Evolutionary conservation across 202 grass and related monocot genomes (phyloP).

Genomic region (Dendrocalamus latiflorus): DNA sequence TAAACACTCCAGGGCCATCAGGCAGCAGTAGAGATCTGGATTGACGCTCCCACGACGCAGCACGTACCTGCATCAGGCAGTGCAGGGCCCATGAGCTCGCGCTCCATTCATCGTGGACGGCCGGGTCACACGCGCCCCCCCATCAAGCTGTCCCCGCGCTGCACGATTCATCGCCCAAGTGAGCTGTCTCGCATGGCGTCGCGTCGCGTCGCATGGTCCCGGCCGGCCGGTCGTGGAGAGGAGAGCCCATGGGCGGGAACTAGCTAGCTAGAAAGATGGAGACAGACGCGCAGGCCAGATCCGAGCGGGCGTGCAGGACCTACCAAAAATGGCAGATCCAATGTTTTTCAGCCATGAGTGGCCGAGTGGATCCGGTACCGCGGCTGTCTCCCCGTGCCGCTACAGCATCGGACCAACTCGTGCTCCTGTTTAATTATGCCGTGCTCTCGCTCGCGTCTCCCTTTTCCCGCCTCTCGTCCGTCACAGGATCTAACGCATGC

Average conservation of each 20-base stretch:
- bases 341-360: neutral
- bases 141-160: neutral
- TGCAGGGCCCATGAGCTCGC: neutral
- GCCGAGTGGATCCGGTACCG: conserved; percentile 1
- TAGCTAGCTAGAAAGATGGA: neutral
- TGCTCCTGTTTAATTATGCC: neutral
- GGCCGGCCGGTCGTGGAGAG: neutral
- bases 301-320: neutral
- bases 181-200: neutral
- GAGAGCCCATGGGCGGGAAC: conserved; percentile 8
- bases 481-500: neutral
- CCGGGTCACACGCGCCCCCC: neutral
- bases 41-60: neutral
- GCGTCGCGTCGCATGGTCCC: neutral
- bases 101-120: neutral
- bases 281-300: neutral
- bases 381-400: conserved; percentile 15
- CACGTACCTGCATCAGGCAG: neutral
- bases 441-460: neutral
- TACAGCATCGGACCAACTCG: conserved; percentile 16
- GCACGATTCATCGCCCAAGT: neutral
- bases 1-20: neutral
- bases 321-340: conserved; percentile 15
- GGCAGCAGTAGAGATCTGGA: neutral
- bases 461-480: neutral